phyloP scores from a whole-genome alignment of 148 eudicot genomes.

The Selenicereus undatus region DNA sequence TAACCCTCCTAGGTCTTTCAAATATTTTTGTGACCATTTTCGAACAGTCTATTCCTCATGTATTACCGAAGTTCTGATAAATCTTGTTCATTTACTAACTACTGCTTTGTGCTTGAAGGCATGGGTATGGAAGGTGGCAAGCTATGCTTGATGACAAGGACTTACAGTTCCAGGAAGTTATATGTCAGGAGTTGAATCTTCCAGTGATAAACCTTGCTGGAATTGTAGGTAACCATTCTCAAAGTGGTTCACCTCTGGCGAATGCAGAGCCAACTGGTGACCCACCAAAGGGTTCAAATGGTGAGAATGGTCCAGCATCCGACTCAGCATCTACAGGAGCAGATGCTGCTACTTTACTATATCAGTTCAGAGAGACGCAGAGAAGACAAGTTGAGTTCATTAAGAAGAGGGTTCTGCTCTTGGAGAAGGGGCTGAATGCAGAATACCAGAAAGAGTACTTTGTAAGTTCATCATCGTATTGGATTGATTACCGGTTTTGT shows the following conservation, averaged over 20 bases:
- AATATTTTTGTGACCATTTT: not conserved
- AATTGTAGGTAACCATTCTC: conserved; percentile 47
- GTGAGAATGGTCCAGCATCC: conserved; percentile 41
- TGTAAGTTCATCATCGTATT: conserved; percentile 46
- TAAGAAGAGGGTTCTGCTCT: conserved; percentile 76
- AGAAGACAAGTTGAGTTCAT: conserved; percentile 89
- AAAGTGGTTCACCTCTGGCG: conserved; percentile 29
- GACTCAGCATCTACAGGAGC: conserved; percentile 38
- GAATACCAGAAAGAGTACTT: conserved; percentile 55
- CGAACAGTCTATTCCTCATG: not conserved
- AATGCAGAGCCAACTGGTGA: conserved; percentile 38
- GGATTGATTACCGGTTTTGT: not conserved
- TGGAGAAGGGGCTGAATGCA: conserved; percentile 72
- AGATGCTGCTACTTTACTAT: conserved; percentile 43
- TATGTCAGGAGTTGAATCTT: conserved; percentile 86
- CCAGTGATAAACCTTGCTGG: conserved; percentile 50
- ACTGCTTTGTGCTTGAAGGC: conserved; percentile 43
- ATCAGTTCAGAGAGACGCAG: conserved; percentile 82
- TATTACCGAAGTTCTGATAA: not conserved
- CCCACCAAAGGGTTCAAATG: conserved; percentile 34
- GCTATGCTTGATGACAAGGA: conserved; percentile 93
- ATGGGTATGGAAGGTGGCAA: conserved; percentile 99
- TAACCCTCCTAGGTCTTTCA: not conserved
- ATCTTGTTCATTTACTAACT: conserved; percentile 1
- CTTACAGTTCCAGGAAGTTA: conserved; percentile 62